Percentiles rank a stretch among this genome's conserved stretches.
phyloP scores from a whole-genome alignment of 441 rosid genomes.

The Adansonia grandidieri region DNA sequence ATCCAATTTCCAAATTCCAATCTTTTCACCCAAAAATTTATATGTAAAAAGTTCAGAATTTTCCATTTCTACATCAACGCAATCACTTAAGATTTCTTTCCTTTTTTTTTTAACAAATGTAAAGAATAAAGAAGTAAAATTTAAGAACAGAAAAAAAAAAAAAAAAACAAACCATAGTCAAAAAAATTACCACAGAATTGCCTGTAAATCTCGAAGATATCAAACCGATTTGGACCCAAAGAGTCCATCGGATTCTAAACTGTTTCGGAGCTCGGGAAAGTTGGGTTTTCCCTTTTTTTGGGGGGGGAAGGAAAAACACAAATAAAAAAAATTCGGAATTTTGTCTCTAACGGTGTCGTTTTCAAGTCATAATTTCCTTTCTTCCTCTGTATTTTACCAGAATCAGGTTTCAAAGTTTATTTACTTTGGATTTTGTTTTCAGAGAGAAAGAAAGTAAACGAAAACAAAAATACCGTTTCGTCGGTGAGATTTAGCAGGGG shows the following conservation, averaged over 20 bases:
- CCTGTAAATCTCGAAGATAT: constrained; percentile 59
- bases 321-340: neutral
- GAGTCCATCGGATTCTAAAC: constrained; percentile 44
- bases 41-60: neutral
- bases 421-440: neutral
- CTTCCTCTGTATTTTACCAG: constrained; percentile 3
- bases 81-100: neutral
- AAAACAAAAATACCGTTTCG: neutral
- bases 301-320: neutral
- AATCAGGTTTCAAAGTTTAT: neutral
- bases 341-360: neutral
- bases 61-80: neutral
- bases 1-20: neutral
- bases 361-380: neutral
- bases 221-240: constrained; percentile 43
- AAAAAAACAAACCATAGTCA: too few relatives aligned
- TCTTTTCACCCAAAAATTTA: neutral
- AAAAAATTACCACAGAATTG: constrained; percentile 57
- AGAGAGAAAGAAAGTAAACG: neutral
- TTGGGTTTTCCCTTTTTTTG: neutral
- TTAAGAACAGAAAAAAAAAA: neutral
- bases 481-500: neutral
- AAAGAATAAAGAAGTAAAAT: neutral
- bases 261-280: constrained; percentile 12
- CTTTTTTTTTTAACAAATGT: neutral